Evolutionary conservation across 1,284 basidiomycete genomes (phyloP), one percentile per base, ranked within the genome.

Genomic region (Leccinum cinnamomeum): DNA sequence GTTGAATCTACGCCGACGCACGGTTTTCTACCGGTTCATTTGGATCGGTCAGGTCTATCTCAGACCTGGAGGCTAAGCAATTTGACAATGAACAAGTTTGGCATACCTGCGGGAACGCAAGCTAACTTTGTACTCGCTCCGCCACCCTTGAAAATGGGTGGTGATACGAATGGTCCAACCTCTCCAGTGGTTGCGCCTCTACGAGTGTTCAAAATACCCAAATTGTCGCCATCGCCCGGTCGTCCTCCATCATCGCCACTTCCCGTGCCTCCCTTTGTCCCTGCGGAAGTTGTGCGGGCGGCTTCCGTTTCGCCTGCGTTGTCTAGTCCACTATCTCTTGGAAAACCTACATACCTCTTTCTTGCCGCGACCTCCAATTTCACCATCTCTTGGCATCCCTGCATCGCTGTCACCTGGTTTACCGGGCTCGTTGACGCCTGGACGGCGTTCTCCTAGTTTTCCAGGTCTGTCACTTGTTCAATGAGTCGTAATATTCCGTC

Each of bases 161-260:
- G 56, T 18, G 20, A 51, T 12, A 58, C 30, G n/a, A 58, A 28
- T 28, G 50, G 50, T 7, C 2, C 41, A 25, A 35, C 56, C 2
- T 63, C 70, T 1, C 56, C 72, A 0, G 28, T 48, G 0, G 63
- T 75, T 3, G 72, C 72, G 5, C 72, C 72, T 0, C 53, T 73
- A 0, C 69, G 74, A 10, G 37, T 73, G 28, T 62, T 55, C 58
- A 73, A 76, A 64, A 64, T 68, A 1, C 72, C 74, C 14, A 68
- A 62, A 28, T 53, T 62, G 14, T 46, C 70, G 2, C 60, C 18
- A 3, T 74, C 64, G 5, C 67, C 70, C 57, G 58, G 64, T 51
- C 39, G 67, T 35, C 67, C 71, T 41, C 66, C 71, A 10, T 56
- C 58, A 3, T 67, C 64, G 1, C 70, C 69, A 5, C 58, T 70